Evolutionary conservation across 371 early-diverging fungal species (phyloP), one percentile per base, ranked within the genome.

Genomic region (Mortierella sp.): DNA sequence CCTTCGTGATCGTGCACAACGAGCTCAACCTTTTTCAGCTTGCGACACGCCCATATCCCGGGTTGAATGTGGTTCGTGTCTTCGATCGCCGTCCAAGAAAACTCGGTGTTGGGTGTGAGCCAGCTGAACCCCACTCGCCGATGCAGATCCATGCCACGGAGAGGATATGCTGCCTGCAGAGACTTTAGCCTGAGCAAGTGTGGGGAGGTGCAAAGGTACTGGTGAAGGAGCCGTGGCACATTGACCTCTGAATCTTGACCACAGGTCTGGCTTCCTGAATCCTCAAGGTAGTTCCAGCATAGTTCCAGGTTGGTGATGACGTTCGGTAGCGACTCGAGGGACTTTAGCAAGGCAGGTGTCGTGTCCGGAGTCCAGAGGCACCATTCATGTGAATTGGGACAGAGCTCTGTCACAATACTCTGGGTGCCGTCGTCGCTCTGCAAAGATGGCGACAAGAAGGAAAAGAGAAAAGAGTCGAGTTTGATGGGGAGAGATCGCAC

Each of bases 41-140:
- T 65, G 35, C 65, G 65, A 38, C 65, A 65, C 8, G 65, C 65
- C 65, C 65, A 65, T 7, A 65, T 65, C 32, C 65, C 65, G 35
- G 65, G 65, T 35, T 5, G 65, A 65, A 65, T 35, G 18, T 18
- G 65, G 3, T 65, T 65, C 35, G 1, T 21, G 18, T 65, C 65
- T 2, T 65, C 38, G 38, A 21, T 65, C 38, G 21, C 38, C 41
- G 65, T 38, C 65, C 65, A 65, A 21, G 35, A 2, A 8, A 65
- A 65, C 24, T 38, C 65, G 38, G 65, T 65, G 38, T 65, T 65
- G 65, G 21, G 65, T 18, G 41, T 41, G 21, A 65, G 41, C 65
- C 65, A 65, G 65, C 65, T 65, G 38, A 38, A 65, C 8, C 65
- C 65, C 1, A 65, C 65, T 32, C 65, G 65, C 3, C 65, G 65